Percentiles rank a stretch among this genome's conserved stretches.
phyloP scores from a whole-genome alignment of 441 rosid genomes.

The Populus hybrid region DNA sequence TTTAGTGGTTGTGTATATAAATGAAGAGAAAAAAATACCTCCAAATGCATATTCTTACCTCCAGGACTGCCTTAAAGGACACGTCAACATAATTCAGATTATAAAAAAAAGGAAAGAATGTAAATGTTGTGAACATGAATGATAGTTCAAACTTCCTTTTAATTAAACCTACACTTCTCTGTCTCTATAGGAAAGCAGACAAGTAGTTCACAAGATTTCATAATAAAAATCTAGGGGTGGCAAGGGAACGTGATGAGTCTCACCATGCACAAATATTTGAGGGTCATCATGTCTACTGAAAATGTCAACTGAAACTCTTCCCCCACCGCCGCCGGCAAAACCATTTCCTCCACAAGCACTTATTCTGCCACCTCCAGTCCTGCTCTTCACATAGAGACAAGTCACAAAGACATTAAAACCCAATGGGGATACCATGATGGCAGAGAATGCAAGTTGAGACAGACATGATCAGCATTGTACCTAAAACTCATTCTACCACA shows the following conservation, averaged over 20 bases:
- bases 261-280: conserved; percentile 87
- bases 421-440: background rate
- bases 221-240: background rate
- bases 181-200: background rate
- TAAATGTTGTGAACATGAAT: background rate
- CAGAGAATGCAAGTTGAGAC: conserved; percentile 1
- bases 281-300: conserved; percentile 97
- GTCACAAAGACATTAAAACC: conserved; percentile 23
- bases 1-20: background rate
- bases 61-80: background rate
- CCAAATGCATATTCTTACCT: background rate
- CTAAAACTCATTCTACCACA: too few species aligned
- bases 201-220: background rate
- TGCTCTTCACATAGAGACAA: conserved; percentile 52
- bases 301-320: conserved; percentile 89
- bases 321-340: conserved; percentile 98
- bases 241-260: conserved; percentile 22
- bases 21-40: background rate
- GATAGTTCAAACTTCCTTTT: background rate
- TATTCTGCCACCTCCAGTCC: conserved; percentile 88
- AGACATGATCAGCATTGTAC: background rate
- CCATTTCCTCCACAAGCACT: conserved; percentile 98
- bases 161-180: background rate
- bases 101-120: background rate
- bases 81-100: background rate